Evolutionary conservation across 352 stramenopile species (phyloP).

Genomic region (Phytophthora cajani): DNA sequence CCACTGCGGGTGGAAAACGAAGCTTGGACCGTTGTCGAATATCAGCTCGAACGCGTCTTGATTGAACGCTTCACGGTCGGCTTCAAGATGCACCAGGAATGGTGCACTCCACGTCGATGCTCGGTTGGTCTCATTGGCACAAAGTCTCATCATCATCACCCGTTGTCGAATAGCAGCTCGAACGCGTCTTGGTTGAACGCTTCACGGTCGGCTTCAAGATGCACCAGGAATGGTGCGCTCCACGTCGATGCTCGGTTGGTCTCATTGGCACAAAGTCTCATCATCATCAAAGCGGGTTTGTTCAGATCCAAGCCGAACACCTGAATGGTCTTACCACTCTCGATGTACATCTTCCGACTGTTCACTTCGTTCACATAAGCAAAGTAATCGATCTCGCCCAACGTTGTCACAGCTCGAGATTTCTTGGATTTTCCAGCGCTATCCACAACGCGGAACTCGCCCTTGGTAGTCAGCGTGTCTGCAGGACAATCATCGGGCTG

Average conservation of each 20-base stretch:
- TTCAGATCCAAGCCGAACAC: conserved; percentile 81
- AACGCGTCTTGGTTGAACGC: conserved; percentile 63
- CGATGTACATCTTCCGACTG: conserved; percentile 69
- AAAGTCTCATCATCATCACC: conserved; percentile 83
- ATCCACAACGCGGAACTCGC: conserved; percentile 54
- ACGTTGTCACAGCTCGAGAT: conserved; percentile 49
- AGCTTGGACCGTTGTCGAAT: conserved; percentile 67
- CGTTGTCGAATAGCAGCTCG: conserved; percentile 69
- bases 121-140: conserved; percentile 58
- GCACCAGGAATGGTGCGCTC: conserved; percentile 71
- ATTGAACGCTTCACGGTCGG: conserved; percentile 57
- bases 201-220: conserved; percentile 54
- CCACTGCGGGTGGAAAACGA: conserved; percentile 79
- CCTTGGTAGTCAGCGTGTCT: conserved; percentile 64
- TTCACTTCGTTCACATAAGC: conserved; percentile 82
- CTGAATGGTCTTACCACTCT: conserved; percentile 83
- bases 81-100: conserved; percentile 69
- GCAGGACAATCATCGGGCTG: conserved; percentile 74
- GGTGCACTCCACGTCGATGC: conserved; percentile 60
- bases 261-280: conserved; percentile 72
- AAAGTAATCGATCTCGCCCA: conserved; percentile 76
- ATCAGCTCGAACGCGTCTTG: conserved; percentile 62
- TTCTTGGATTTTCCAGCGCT: conserved; percentile 49
- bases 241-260: conserved; percentile 55
- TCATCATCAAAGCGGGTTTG: conserved; percentile 75